Conservation (phyloP, 2,329 filamentous ascomycete genomes). For the Sclerotinia sclerotiorum region DNA sequence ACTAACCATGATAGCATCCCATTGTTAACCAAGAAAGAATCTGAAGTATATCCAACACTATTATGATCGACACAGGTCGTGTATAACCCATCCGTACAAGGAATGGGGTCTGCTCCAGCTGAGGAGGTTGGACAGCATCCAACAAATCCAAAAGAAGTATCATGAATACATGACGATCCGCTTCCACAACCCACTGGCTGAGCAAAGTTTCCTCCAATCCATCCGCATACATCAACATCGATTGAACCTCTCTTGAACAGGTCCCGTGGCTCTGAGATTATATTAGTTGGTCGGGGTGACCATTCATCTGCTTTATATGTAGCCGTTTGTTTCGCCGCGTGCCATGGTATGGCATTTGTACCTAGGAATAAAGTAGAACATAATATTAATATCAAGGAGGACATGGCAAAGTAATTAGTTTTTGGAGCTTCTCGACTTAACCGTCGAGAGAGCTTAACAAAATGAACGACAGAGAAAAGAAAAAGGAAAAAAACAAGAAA, state of each 20-base stretch:
- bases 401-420: slow-evolving; percentile 37
- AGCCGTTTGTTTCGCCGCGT: slow-evolving; percentile 31
- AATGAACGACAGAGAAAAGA: slow-evolving; percentile 8
- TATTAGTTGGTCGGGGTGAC: slow-evolving; percentile 36
- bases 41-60: slow-evolving; percentile 33
- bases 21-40: slow-evolving; percentile 32
- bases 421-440: neutral
- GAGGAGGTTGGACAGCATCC: slow-evolving; percentile 37
- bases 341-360: slow-evolving; percentile 35
- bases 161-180: slow-evolving; percentile 38
- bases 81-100: slow-evolving; percentile 38
- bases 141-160: slow-evolving; percentile 34
- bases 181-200: slow-evolving; percentile 32
- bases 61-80: slow-evolving; percentile 38
- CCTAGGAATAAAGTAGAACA: slow-evolving; percentile 30
- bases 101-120: slow-evolving; percentile 25
- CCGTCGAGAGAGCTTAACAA: neutral
- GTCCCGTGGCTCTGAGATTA: slow-evolving; percentile 28
- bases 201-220: slow-evolving; percentile 34
- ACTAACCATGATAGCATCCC: slow-evolving; percentile 38
- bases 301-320: slow-evolving; percentile 34
- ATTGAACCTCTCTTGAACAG: slow-evolving; percentile 35
- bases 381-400: slow-evolving; percentile 32
- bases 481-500: neutral
- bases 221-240: slow-evolving; percentile 37